Base-by-base conservation (phyloP, 176 grass and related monocot species). In the Carex pumila region DNA sequence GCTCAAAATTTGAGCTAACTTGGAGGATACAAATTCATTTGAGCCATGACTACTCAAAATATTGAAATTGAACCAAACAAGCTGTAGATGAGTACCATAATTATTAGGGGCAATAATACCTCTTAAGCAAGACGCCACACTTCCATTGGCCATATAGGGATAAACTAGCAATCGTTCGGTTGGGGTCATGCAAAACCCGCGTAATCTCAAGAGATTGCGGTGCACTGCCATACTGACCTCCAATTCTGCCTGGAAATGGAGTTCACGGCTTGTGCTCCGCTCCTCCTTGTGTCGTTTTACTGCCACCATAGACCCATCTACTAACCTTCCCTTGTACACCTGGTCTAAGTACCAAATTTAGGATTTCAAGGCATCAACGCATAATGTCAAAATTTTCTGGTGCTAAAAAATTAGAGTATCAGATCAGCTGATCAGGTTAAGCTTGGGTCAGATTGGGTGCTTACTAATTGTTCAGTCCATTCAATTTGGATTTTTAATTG, bases 201-300 rank as follows among this genome's bases (percentile, higher is more conserved):
- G 86, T 52, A 94, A 85, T n/a, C 85, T 85, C 72, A 94, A 87
- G 18, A 95, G 82, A 41, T 95, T 90, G 66, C 79, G 89, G 71
- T 92, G 93, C 81, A 94, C 92, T 10, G 92, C 92, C 92, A 94
- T 92, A 81, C 92, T 94, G 68, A 94, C 90, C 84, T 94, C 92
- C 50, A 94, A 90, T 88, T 94, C 90, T 6, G 92, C 92, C 84
- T 87, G 88, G 79, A 95, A 94, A 36, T 90, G 88, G 62, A 90
- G 88, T 71, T 90, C 90, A 53, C 90, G 19, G 90, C 1, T 3
- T 34, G 1, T 88, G 14, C 84, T 92, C 3, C 88, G 88, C 81
- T 92, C 92, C 77, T 2, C 32, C 32, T 34, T 34, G 2, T 2
- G 32, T 34, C 32, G 32, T 34, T 94, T 94, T 31, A 94, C 93